Base-by-base conservation (phyloP, 1,284 basidiomycete genomes). In the Lignosus rhinocerotis region DNA sequence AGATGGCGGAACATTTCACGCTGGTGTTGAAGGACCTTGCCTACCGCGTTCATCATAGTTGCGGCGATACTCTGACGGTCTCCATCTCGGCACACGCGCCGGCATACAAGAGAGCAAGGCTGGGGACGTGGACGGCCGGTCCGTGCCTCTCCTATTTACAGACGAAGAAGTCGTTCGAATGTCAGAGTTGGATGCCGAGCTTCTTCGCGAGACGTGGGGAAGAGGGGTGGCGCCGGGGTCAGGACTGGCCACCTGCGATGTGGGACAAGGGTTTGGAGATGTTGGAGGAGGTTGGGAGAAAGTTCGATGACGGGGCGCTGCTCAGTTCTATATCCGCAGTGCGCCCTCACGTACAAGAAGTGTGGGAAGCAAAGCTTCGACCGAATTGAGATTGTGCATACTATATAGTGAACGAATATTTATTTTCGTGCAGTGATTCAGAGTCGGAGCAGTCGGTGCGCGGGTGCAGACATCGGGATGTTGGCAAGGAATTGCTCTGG, bases 1-100 rank as follows among this genome's bases (percentile, higher is more conserved):
- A 88, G 64, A 79, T 90, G 47, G 78, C 88, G 51, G 83, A 86
- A 48, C 84, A 90, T 68, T 91, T 92, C 69, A 78, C 78, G 30
- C 77, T 78, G 42, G 70, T 88, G 51, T 77, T 92, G 38, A 71
- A 78, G 38, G 82, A 83, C 45, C 76, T 90, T 5, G 85, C 82
- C 32, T 73, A 72, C 53, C 80, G 79, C 56, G 78, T 85, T 16
- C 85, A 80, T 32, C 68, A 71, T 33, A 81, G 78, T 52, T 75
- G 69, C 62, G 69, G 70, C 8, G 65, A 70, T 14, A 55, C 39
- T 53, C 63, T 63, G 65, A 66, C 65, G 56, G 69, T 66, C 12
- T 63, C 67, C 12, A 66, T 67, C 52, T 90, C 88, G 42, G 71
- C 69, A 55, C 80, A 90, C 66, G 88, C 87, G 1, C 84, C 86